Base-by-base conservation (phyloP, 2,329 filamentous ascomycete genomes). In the Fusarium sp. region DNA sequence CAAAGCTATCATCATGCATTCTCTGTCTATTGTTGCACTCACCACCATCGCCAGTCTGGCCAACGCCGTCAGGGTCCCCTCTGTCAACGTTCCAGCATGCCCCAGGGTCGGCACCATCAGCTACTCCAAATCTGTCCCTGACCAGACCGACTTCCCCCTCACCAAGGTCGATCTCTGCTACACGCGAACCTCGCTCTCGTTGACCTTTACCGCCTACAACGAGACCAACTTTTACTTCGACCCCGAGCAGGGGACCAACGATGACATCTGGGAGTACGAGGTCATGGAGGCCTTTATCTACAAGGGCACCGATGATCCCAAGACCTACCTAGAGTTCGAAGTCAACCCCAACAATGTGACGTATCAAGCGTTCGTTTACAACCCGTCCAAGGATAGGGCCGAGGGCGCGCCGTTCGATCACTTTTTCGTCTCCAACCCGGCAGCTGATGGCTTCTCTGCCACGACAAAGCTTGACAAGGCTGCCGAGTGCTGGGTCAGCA, bases 271-370 rank as follows among this genome's bases (percentile, higher is more conserved):
- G 81, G 74, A 83, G 63, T 88, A 88, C 75, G 85, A 88, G 72
- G 86, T 88, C 39, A 86, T 88, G 84, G 87, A 88, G 74, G 83
- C 83, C 13, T 88, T 88, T 74, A 83, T 88, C 71, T 81, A 84
- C 76, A 82, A 78, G 37, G 87, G 87, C 62, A 83, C 80, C 68
- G 81, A 82, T 43, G 85, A 87, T 76, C 87, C 87, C 1, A 81
- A 84, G 78, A 86, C 83, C 2, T 88, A 88, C 75, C 80, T 88
- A 67, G 87, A 88, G 79, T 86, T 87, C 74, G 87, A 88, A 77
- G 83, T 88, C 48, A 87, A 79, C 76, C 87, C 87, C 59, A 86
- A 87, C 81, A 88, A 88, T 68, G 83, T 85, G 62, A 88, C 86
- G 25, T 88, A 85, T 80, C 85, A 88, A 71, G 84, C 86, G 10